Conservation (phyloP, 345 rosid species). For the Lepidium sativum region DNA sequence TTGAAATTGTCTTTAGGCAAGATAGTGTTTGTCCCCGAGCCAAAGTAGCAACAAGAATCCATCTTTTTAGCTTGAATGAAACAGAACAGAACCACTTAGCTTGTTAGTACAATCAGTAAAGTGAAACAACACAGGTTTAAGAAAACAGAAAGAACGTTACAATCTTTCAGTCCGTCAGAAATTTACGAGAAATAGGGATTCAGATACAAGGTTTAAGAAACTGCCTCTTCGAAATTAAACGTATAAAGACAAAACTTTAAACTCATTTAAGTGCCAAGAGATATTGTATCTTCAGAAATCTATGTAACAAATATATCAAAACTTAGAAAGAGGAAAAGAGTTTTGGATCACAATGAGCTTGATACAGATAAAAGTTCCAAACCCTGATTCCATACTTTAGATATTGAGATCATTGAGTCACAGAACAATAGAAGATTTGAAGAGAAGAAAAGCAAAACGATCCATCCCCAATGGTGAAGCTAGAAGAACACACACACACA, state of each 20-base stretch:
- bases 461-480: not conserved
- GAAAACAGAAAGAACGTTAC: not conserved
- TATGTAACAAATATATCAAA: not conserved
- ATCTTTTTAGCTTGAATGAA: constrained; percentile 29
- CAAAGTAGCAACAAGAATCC: constrained; percentile 55
- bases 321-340: not conserved
- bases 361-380: not conserved
- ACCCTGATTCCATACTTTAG: not conserved
- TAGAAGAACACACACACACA: not conserved
- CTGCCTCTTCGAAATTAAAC: not conserved
- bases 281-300: not conserved
- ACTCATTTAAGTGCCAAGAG: not conserved
- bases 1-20: constrained; percentile 30
- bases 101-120: constrained; percentile 24
- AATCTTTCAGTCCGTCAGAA: constrained; percentile 3
- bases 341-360: not conserved
- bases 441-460: not conserved
- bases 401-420: not conserved
- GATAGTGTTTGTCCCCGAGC: constrained; percentile 32
- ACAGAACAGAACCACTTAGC: not conserved
- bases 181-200: not conserved
- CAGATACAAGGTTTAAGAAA: not conserved
- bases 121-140: constrained; percentile 31
- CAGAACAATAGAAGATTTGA: not conserved
- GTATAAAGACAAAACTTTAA: not conserved